Conservation (phyloP, 768 basidiomycete species). For the Panaeolus papilionaceus region DNA sequence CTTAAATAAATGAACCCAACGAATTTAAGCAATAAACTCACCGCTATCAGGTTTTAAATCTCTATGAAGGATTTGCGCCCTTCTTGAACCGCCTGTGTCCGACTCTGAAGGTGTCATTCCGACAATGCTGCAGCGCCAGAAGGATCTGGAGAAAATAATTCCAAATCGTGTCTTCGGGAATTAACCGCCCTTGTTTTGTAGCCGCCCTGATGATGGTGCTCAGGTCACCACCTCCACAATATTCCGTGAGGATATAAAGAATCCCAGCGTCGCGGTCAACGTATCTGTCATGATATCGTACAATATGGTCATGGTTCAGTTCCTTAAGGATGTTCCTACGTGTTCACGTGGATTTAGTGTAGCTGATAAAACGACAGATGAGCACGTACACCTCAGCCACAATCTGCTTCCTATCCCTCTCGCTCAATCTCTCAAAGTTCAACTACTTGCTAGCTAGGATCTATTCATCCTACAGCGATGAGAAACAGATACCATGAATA, state of each 20-base stretch:
- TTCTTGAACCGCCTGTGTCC: slow-evolving; percentile 53
- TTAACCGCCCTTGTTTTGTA: slow-evolving; percentile 66
- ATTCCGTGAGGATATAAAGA: slow-evolving; percentile 99
- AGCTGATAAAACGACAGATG: background rate
- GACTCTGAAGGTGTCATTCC: slow-evolving; percentile 32
- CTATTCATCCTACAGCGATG: slow-evolving; percentile 40
- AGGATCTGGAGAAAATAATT: slow-evolving; percentile 94
- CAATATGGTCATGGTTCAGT: slow-evolving; percentile 94
- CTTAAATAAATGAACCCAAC: background rate
- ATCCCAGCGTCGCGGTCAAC: slow-evolving; percentile 91
- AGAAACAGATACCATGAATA: slow-evolving; percentile 6
- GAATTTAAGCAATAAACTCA: slow-evolving; percentile 34
- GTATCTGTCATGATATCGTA: slow-evolving; percentile 91
- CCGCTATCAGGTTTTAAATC: slow-evolving; percentile 99
- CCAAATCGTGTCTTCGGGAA: slow-evolving; percentile 96
- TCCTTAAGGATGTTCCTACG: slow-evolving; percentile 95
- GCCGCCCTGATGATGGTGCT: slow-evolving; percentile 86
- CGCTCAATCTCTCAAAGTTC: slow-evolving; percentile 96
- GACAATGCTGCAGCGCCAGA: slow-evolving; percentile 88
- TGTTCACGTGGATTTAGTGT: slow-evolving; percentile 16
- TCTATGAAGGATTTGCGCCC: slow-evolving; percentile 86
- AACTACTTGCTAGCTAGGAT: slow-evolving; percentile 93
- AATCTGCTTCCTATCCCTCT: slow-evolving; percentile 95
- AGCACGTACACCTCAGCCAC: slow-evolving; percentile 91
- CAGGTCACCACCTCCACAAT: slow-evolving; percentile 96